phyloP scores from a whole-genome alignment of 139 green algal species.

The Tetratostichococcus sp. region DNA sequence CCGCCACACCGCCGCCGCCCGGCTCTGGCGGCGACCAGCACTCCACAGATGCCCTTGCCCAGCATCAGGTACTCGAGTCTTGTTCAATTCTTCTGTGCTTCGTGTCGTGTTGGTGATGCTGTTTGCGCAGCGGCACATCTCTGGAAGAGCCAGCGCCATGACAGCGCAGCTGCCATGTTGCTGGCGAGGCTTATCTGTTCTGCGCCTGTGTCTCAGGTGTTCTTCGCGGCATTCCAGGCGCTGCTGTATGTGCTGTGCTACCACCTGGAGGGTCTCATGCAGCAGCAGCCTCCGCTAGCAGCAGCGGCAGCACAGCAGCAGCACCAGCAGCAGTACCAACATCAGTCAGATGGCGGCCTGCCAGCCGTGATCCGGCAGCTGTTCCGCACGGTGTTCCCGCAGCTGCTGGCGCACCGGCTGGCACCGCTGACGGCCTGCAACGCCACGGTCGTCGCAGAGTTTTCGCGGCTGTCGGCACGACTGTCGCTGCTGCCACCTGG shows the following conservation, averaged over 20 bases:
- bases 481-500: constrained; percentile 15
- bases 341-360: constrained; percentile 1
- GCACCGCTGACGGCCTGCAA: constrained; percentile 61
- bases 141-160: too few species aligned
- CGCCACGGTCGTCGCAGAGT: constrained; percentile 60
- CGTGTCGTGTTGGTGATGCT: not conserved
- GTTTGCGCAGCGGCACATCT: too few species aligned
- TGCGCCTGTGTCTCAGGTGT: too few species aligned
- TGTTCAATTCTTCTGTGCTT: too few species aligned
- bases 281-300: not conserved
- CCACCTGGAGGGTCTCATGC: constrained; percentile 66
- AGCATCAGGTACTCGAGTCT: not conserved
- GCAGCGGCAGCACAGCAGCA: constrained; percentile 21
- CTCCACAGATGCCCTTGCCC: not conserved
- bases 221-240: constrained; percentile 74
- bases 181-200: too few species aligned
- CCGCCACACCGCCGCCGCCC: not conserved
- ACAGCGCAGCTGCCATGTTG: too few species aligned
- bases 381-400: constrained; percentile 42
- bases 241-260: constrained; percentile 90
- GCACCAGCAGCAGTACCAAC: constrained; percentile 5
- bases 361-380: constrained; percentile 38
- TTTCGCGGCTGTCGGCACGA: constrained; percentile 28
- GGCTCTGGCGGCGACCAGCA: not conserved
- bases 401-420: constrained; percentile 52